phyloP scores from a whole-genome alignment of 2,329 filamentous ascomycete species.

The Stemphylium beticola region DNA sequence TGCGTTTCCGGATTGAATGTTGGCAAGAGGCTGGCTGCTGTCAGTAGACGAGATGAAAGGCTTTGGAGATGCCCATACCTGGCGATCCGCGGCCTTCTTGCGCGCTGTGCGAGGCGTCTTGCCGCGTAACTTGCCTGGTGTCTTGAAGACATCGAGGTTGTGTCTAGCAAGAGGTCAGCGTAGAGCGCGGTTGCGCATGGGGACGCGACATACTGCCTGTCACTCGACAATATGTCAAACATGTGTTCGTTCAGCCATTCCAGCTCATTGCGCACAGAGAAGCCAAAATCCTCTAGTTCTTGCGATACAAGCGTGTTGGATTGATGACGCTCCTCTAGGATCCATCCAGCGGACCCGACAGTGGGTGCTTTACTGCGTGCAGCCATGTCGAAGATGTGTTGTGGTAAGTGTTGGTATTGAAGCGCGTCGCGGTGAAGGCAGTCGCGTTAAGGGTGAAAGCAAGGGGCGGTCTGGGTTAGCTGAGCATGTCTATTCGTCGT shows the following conservation, averaged over 20 bases:
- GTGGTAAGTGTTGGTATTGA: slow-evolving; percentile 11
- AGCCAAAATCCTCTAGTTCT: slow-evolving; percentile 92
- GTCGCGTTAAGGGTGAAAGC: slow-evolving; percentile 16
- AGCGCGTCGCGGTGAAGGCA: slow-evolving; percentile 34
- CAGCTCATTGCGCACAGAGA: slow-evolving; percentile 88
- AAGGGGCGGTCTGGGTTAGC: slow-evolving; percentile 16
- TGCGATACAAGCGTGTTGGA: slow-evolving; percentile 76
- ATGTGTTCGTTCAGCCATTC: slow-evolving; percentile 99
- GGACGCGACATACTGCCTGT: slow-evolving; percentile 73
- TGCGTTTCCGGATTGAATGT: slow-evolving; percentile 55
- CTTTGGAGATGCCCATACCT: slow-evolving; percentile 66
- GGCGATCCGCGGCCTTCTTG: slow-evolving; percentile 66
- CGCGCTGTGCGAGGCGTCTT: slow-evolving; percentile 78
- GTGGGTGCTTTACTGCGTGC: slow-evolving; percentile 52
- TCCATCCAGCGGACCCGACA: slow-evolving; percentile 85
- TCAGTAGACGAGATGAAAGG: slow-evolving; percentile 27
- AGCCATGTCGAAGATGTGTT: slow-evolving; percentile 34
- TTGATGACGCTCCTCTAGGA: slow-evolving; percentile 81
- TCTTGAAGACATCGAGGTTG: slow-evolving; percentile 95
- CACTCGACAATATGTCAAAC: slow-evolving; percentile 87
- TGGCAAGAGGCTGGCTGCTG: slow-evolving; percentile 53
- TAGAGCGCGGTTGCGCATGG: slow-evolving; percentile 4
- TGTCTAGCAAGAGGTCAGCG: slow-evolving; percentile 64
- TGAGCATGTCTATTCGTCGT: slow-evolving; percentile 25
- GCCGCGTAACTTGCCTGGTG: slow-evolving; percentile 80